These are phyloP conservation scores for Aspergillus nomiae DNA, from an alignment of 2,329 filamentous ascomycete species.

Conservation along the genomic window DNA sequence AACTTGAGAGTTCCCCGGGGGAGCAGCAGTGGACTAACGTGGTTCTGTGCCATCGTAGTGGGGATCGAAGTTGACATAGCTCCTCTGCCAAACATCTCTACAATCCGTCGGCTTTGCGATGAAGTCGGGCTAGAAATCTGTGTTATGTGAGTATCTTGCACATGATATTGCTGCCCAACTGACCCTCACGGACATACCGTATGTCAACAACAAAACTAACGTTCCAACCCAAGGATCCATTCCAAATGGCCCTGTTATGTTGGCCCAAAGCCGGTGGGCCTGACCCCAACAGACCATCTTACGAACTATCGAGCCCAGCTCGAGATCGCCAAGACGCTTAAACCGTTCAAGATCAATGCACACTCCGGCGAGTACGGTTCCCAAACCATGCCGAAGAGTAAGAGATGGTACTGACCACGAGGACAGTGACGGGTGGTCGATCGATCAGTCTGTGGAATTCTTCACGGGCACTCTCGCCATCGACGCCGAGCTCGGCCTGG, in stretches of 20 bases:
- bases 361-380: constrained; percentile 24
- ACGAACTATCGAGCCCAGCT: constrained; percentile 20
- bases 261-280: constrained; percentile 19
- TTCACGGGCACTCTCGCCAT: constrained; percentile 33
- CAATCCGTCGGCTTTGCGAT: constrained; percentile 16
- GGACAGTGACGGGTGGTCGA: constrained; percentile 32
- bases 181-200: no score
- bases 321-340: constrained; percentile 11
- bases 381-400: no score
- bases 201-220: not conserved
- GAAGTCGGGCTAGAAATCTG: constrained; percentile 21
- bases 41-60: constrained; percentile 3
- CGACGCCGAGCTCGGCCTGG: constrained; percentile 33
- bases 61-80: constrained; percentile 21
- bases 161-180: not conserved
- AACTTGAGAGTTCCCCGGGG: not conserved
- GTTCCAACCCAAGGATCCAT: not conserved
- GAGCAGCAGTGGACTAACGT: not conserved
- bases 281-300: constrained; percentile 18
- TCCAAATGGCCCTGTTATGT: constrained; percentile 22
- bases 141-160: constrained; percentile 15
- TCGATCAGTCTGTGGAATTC: constrained; percentile 37
- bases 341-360: constrained; percentile 21
- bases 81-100: constrained; percentile 15
- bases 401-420: not conserved